phyloP scores from a whole-genome alignment of 2,329 filamentous ascomycete species.

The Thielaviopsis punctulata region DNA sequence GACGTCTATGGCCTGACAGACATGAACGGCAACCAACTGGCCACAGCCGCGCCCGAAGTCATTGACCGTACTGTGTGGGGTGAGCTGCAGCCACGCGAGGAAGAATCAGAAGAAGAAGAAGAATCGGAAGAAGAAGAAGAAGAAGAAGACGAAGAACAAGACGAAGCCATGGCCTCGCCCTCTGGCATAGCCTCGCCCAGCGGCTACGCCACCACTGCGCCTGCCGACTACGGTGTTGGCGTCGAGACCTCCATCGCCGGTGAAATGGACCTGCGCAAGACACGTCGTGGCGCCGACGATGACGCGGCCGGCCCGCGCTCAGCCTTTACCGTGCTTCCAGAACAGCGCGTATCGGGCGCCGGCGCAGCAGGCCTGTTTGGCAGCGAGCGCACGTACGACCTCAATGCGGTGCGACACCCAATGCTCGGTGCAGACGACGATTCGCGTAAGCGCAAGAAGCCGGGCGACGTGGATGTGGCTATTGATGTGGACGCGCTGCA shows the following conservation, averaged over 20 bases:
- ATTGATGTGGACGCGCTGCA: slow-evolving; percentile 72
- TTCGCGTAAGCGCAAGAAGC: slow-evolving; percentile 77
- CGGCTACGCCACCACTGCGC: slow-evolving; percentile 63
- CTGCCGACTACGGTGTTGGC: slow-evolving; percentile 57
- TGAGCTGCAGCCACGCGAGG: slow-evolving; percentile 65
- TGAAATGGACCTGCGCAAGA: slow-evolving; percentile 81
- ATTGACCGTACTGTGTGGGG: slow-evolving; percentile 85
- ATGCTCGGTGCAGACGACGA: slow-evolving; percentile 70
- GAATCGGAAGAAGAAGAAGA: slow-evolving; percentile 59
- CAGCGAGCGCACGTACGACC: slow-evolving; percentile 82
- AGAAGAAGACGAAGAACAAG: slow-evolving; percentile 46
- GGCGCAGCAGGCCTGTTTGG: slow-evolving; percentile 73
- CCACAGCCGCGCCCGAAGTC: slow-evolving; percentile 46
- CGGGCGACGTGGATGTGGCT: slow-evolving; percentile 83
- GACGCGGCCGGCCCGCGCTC: slow-evolving; percentile 56
- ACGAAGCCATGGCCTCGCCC: slow-evolving; percentile 30
- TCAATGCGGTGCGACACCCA: slow-evolving; percentile 45
- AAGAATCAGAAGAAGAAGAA: slow-evolving; percentile 57
- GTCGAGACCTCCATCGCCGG: slow-evolving; percentile 59
- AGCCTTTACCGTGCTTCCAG: slow-evolving; percentile 78
- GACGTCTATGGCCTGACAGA: slow-evolving; percentile 73
- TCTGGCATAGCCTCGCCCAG: slow-evolving; percentile 66
- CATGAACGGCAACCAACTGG: slow-evolving; percentile 22
- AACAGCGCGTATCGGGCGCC: slow-evolving; percentile 23
- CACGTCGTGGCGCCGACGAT: slow-evolving; percentile 66